phyloP scores from a whole-genome alignment of 2,329 filamentous ascomycete genomes.

The Amauroascus niger region DNA sequence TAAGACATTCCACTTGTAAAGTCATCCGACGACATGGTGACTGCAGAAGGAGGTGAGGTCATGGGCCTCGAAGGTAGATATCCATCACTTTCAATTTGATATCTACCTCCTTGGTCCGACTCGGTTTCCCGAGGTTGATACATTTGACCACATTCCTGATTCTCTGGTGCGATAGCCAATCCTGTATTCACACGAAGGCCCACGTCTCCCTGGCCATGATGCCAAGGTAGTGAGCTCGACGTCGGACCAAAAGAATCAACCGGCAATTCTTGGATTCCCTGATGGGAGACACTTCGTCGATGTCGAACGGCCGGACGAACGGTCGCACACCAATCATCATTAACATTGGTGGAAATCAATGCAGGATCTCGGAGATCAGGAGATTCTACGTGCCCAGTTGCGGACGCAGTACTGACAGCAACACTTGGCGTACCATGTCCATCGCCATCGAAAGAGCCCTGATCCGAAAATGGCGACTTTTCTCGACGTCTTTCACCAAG shows the following conservation, averaged over 20 bases:
- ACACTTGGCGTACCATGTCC: constrained; percentile 36
- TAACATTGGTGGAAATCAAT: constrained; percentile 5
- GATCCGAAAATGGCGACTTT: constrained; percentile 28
- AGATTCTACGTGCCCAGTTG: constrained; percentile 35
- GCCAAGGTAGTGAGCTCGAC: constrained; percentile 28
- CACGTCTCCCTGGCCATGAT: constrained; percentile 22
- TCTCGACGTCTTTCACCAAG: constrained; percentile 32
- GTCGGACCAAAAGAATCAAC: constrained; percentile 30
- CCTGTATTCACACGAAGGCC: not conserved
- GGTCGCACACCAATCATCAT: constrained; percentile 2
- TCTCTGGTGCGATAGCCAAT: not conserved
- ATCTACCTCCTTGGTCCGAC: not conserved
- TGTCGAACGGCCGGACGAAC: constrained; percentile 15
- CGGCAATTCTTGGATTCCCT: constrained; percentile 22
- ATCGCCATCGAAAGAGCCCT: constrained; percentile 28
- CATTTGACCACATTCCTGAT: constrained; percentile 12
- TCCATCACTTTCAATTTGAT: not conserved
- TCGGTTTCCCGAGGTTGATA: not conserved
- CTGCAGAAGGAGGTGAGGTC: constrained; percentile 35
- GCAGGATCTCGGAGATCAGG: constrained; percentile 24
- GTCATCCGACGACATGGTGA: constrained; percentile 40
- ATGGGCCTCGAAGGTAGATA: constrained; percentile 11
- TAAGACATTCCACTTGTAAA: constrained; percentile 40
- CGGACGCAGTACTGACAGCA: constrained; percentile 37
- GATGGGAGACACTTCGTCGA: constrained; percentile 32